phyloP scores from a whole-genome alignment of 345 rosid genomes.

The Melaleuca alternifolia region DNA sequence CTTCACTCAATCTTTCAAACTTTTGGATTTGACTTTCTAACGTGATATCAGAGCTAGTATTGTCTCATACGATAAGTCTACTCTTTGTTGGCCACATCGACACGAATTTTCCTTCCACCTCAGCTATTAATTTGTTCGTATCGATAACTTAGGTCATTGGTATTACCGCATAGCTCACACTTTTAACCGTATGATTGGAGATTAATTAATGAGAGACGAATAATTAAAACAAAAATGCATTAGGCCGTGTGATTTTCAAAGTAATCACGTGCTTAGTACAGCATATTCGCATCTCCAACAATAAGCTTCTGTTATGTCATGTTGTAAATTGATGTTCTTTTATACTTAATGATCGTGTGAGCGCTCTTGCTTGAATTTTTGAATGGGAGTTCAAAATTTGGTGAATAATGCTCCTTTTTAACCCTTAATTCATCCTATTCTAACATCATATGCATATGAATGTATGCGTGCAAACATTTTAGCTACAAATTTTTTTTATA shows the following conservation, averaged over 20 bases:
- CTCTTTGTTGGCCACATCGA: neutral
- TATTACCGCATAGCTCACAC: neutral
- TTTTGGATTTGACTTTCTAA: too few species aligned
- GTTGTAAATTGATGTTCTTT: neutral
- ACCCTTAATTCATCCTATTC: neutral
- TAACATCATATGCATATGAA: neutral
- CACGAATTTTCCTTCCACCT: neutral
- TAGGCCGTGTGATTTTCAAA: neutral
- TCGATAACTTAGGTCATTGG: neutral
- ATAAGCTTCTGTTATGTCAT: neutral
- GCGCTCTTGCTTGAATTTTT: accelerated
- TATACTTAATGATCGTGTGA: neutral
- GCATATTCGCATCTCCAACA: accelerated
- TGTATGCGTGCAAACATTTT: neutral
- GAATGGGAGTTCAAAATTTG: neutral
- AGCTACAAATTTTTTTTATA: too few species aligned
- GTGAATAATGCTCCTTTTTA: neutral
- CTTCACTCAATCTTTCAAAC: neutral
- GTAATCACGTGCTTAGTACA: accelerated
- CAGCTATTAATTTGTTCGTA: neutral
- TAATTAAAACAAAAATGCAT: neutral
- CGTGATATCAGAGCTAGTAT: neutral
- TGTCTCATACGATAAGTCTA: accelerated
- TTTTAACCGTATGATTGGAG: neutral
- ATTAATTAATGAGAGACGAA: neutral